Evolutionary conservation across 345 rosid genomes (phyloP), one percentile per base, ranked within the genome.

Genomic region (Aquilaria malaccensis): DNA sequence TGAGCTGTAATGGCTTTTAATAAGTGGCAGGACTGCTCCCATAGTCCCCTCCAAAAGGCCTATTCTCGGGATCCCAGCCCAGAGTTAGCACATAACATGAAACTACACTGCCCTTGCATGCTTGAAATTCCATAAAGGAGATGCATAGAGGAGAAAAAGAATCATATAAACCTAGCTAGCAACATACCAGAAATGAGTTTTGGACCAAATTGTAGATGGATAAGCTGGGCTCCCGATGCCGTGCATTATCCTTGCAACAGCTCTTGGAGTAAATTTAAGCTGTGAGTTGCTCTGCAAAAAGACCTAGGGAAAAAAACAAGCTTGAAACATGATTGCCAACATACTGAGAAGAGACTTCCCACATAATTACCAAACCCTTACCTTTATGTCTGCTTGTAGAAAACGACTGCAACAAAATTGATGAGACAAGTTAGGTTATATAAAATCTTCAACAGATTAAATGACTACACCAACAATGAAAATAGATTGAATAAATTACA

Each of bases 381-480:
- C 99, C 97, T 94, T 90, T 74, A 94, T 84, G 72, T 94, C 97
- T 69, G 97, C 97, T 79, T 86, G 83, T 79, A 94, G 72, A 69
- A 90, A 94, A 41, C 86, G 79, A 77, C 99, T 94, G 95, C 83
- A 79, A 63, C 52, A 10, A 65, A 37, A 37, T 15, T 73, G 64
- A 60, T 15, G 60, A 68, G 10, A 64, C 82, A 70, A 86, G 70
- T 64, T 55, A 13, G 56, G 10, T 29, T 6, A 31, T 50, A 51
- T 46, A 54, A 31, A 53, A 65, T 55, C 50, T 30, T 49, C 13
- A 11, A 57, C 45, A 22, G 55, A 57, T 55, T 22, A 22, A 22
- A 22, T 22, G 22, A 22, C 22, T 22, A 50, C 22, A 15, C 13
- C 45, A 55, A 31, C 11, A 55, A 9, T 13, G 55, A 37, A 37